Conservation (phyloP, 768 basidiomycete genomes). For the Calocybe cyanea region DNA sequence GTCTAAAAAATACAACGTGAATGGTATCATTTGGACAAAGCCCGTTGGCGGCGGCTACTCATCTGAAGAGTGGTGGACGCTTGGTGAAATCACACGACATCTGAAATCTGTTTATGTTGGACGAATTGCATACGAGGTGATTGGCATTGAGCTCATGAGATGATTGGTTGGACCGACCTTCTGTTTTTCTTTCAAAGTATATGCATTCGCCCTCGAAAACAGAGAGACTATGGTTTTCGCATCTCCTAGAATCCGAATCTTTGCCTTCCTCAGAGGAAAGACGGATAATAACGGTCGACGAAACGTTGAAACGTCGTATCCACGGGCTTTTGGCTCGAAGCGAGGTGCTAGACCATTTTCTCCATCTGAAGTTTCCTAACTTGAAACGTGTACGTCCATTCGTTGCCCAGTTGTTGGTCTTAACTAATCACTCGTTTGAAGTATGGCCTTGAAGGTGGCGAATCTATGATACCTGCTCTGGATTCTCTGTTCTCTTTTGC, state of each 20-base stretch:
- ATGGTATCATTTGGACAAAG: constrained; percentile 80
- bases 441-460: constrained; percentile 89
- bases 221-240: constrained; percentile 87
- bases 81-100: constrained; percentile 67
- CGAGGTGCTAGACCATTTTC: constrained; percentile 81
- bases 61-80: constrained; percentile 51
- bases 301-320: constrained; percentile 48
- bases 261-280: constrained; percentile 31
- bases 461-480: constrained; percentile 89
- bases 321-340: constrained; percentile 68
- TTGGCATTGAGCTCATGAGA: constrained; percentile 4
- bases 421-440: constrained; percentile 26
- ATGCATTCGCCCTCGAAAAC: constrained; percentile 87
- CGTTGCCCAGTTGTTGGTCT: not conserved
- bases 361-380: constrained; percentile 88
- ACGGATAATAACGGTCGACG: constrained; percentile 25
- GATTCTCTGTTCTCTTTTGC: constrained; percentile 72
- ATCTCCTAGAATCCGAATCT: constrained; percentile 68
- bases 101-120: constrained; percentile 76
- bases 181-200: constrained; percentile 35
- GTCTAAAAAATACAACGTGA: constrained; percentile 56
- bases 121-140: constrained; percentile 80
- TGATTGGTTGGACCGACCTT: not conserved
- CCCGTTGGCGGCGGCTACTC: constrained; percentile 30
- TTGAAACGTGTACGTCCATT: constrained; percentile 55